phyloP scores from a whole-genome alignment of 2,329 filamentous ascomycete genomes.

The Colletotrichum sp. region DNA sequence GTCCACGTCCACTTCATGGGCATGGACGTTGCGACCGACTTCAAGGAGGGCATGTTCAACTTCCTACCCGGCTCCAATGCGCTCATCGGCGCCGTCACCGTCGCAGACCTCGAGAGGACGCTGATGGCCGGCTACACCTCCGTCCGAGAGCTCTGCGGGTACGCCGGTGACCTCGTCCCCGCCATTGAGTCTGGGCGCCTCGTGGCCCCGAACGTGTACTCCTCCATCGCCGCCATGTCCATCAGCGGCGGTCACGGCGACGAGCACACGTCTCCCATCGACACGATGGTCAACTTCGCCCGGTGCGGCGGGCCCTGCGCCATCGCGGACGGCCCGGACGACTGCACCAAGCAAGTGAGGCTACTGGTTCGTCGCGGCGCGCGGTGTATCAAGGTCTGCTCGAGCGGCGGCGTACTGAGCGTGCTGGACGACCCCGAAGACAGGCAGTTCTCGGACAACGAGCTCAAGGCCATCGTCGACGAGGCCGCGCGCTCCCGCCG shows the following conservation, averaged over 20 bases:
- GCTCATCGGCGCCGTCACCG: conserved; percentile 44
- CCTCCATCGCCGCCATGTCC: conserved; percentile 44
- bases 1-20: conserved; percentile 54
- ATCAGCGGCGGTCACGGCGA: conserved; percentile 57
- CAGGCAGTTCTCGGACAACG: conserved; percentile 47
- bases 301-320: conserved; percentile 34
- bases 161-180: conserved; percentile 45
- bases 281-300: conserved; percentile 34
- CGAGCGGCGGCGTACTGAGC: conserved; percentile 47
- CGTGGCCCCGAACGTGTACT: conserved; percentile 54
- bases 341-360: conserved; percentile 47
- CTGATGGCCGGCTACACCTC: conserved; percentile 56
- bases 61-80: conserved; percentile 27
- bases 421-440: conserved; percentile 46
- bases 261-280: conserved; percentile 39
- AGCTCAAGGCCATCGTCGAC: conserved; percentile 46
- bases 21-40: conserved; percentile 23
- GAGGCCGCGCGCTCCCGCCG: conserved; percentile 44
- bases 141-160: conserved; percentile 53
- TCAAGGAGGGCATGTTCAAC: conserved; percentile 9
- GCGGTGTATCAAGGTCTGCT: conserved; percentile 51
- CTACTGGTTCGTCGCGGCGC: conserved; percentile 49
- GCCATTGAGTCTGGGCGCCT: conserved; percentile 49
- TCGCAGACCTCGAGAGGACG: conserved; percentile 43
- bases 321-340: conserved; percentile 50